These are phyloP conservation scores for Talaromyces proteolyticus DNA, from an alignment of 495 filamentous ascomycete species.

Conservation along the genomic window DNA sequence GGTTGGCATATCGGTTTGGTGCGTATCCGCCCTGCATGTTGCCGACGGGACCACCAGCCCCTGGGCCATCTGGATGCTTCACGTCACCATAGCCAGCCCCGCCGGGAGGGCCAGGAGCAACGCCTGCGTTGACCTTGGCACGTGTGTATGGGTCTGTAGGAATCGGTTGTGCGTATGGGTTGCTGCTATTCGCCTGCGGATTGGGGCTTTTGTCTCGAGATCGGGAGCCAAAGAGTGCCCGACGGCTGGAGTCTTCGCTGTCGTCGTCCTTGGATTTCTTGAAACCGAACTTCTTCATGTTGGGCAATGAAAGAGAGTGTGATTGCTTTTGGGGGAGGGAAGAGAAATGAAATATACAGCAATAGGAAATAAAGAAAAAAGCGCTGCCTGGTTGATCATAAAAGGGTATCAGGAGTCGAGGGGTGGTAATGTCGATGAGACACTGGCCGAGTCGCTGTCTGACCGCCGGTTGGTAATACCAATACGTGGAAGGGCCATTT, in stretches of 20 bases:
- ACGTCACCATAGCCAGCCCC: conserved; percentile 16
- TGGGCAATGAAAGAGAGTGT: conserved; percentile 9
- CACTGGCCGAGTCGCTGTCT: conserved; percentile 6
- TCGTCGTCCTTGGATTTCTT: conserved; percentile 58
- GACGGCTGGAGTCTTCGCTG: conserved; percentile 52
- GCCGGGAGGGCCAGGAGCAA: conserved; percentile 27
- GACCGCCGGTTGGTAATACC: neutral
- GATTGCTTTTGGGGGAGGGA: conserved; percentile 6
- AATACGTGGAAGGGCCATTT: neutral
- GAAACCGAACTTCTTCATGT: conserved; percentile 60
- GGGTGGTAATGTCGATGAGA: neutral
- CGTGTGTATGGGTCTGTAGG: conserved; percentile 58
- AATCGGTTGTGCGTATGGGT: conserved; percentile 65
- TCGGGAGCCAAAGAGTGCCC: conserved; percentile 51
- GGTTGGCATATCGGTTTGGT: conserved; percentile 55
- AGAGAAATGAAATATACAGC: conserved; percentile 8
- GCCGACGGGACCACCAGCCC: conserved; percentile 36
- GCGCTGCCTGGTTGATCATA: conserved; percentile 9
- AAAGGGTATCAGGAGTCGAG: conserved; percentile 9
- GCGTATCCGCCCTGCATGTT: conserved; percentile 49
- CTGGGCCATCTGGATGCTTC: conserved; percentile 32
- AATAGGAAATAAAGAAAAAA: conserved; percentile 6
- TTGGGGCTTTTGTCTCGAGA: conserved; percentile 56
- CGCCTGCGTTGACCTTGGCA: conserved; percentile 45
- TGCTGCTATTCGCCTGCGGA: conserved; percentile 24